A percentile compares a stretch with the other conserved stretches of the same genome.
These are phyloP conservation scores for Citrus mangshanensis DNA, from an alignment of 345 rosid genomes.

Conservation along the genomic window DNA sequence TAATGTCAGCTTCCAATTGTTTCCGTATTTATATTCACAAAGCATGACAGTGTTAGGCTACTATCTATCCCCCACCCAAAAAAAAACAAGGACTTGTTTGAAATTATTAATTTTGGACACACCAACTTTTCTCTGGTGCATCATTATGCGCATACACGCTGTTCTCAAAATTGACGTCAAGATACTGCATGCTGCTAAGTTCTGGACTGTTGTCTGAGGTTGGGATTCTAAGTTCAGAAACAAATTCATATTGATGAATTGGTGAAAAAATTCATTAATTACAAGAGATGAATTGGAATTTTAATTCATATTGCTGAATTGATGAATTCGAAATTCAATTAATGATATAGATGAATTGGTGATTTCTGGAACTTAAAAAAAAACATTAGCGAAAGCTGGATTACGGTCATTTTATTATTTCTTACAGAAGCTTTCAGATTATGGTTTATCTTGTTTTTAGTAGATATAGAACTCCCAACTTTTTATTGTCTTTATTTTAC, in stretches of 20 bases:
- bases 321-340: too few species aligned
- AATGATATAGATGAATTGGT: neutral
- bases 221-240: neutral
- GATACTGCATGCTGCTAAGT: neutral
- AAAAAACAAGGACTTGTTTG: neutral
- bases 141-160: neutral
- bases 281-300: too few species aligned
- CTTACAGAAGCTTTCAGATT: constrained; percentile 1
- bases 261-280: neutral
- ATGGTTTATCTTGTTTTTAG: neutral
- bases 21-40: neutral
- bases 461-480: constrained; percentile 6
- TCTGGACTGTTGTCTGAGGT: neutral
- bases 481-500: constrained; percentile 18
- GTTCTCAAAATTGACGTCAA: neutral
- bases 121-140: neutral
- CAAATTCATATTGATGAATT: neutral
- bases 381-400: neutral
- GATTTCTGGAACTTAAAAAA: neutral
- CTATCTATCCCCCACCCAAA: neutral
- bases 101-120: neutral
- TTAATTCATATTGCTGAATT: too few species aligned
- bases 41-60: neutral
- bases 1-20: neutral
- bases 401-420: neutral